phyloP scores from a whole-genome alignment of 2,329 filamentous ascomycete species.

The Volutella citrinella region DNA sequence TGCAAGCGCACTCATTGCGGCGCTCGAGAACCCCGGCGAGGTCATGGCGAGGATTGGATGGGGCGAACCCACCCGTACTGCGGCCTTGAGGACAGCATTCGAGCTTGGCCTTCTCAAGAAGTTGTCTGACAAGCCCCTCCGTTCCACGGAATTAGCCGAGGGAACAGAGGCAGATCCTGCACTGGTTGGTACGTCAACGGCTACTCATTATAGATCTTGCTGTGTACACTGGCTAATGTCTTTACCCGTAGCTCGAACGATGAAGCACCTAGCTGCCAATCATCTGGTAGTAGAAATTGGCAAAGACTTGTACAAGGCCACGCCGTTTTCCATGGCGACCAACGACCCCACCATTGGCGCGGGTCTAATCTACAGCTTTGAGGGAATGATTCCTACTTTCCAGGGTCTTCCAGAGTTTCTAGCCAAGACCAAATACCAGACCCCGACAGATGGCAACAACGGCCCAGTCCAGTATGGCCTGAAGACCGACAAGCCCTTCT shows the following conservation, averaged over 20 bases:
- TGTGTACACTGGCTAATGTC: no score
- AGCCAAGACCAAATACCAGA: constrained; percentile 29
- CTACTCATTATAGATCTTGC: no score
- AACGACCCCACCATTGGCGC: constrained; percentile 12
- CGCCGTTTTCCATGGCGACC: constrained; percentile 8
- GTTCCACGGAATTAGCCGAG: constrained; percentile 6
- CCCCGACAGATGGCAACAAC: constrained; percentile 26
- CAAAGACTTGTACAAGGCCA: constrained; percentile 4
- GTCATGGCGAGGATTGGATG: constrained; percentile 12
- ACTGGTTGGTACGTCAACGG: constrained; percentile 9
- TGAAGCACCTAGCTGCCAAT: constrained; percentile 12
- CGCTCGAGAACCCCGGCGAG: constrained; percentile 14
- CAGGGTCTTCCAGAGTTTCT: constrained; percentile 32
- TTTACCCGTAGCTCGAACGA: constrained; percentile 6
- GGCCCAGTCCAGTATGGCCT: constrained; percentile 14
- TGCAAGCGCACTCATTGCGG: constrained; percentile 9
- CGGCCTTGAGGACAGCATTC: constrained; percentile 14
- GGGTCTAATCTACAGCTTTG: constrained; percentile 15
- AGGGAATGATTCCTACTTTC: constrained; percentile 16
- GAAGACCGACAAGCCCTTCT: constrained; percentile 27
- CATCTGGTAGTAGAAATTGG: constrained; percentile 9
- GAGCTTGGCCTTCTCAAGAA: constrained; percentile 15
- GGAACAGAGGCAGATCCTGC: constrained; percentile 10
- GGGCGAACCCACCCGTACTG: constrained; percentile 15
- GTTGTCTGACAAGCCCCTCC: constrained; percentile 7